Evolutionary conservation across 2,329 filamentous ascomycete genomes (phyloP), one percentile per base, ranked within the genome.

Genomic region (Neocucurbitaria cava): DNA sequence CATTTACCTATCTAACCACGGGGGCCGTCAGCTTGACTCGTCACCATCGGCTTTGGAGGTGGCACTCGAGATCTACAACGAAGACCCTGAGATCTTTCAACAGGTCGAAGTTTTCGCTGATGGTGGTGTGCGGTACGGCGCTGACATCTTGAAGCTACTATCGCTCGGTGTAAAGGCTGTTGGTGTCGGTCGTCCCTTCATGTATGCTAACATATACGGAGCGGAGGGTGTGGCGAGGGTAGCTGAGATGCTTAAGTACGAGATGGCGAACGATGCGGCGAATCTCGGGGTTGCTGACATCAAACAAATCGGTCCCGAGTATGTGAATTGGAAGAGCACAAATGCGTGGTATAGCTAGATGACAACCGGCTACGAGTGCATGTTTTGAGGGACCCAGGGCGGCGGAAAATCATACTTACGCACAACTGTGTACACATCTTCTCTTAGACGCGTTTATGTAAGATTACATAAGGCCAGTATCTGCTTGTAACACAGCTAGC

Each of bases 61-160:
- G 46, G 89, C 89, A 4, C 84, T 91, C 8, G 90, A 92, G 57
- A 88, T 92, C 48, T 88, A 90, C 73, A 87, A 85, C n/a, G 52
- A 72, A 13, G 74, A 66, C 15, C 76, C 76, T 0, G 70, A 75
- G 15, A 69, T 79, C 17, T 77, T 78, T 59, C 60, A 70, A 43
- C 58, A 77, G 49, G 62, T 76, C 15, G 77, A 78, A 44, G 73
- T 79, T 7, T 76, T 70, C 44, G 75, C 73, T 5, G 76, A 78
- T 42, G 75, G 76, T 4, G 76, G 77, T 49, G 73, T 78, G 5
- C 68, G 76, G 13, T 77, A 76, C 45, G 77, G 75, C 28, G 64
- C 68, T 18, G 75, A 78, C 46, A 61, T 76, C 5, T 48, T 78
- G 46, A 77, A 75, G 45, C 59, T 77, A 8, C 62, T 79, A 13